Evolutionary conservation across 768 basidiomycete genomes (phyloP).

Genomic region (Coprinopsis cinerea): DNA sequence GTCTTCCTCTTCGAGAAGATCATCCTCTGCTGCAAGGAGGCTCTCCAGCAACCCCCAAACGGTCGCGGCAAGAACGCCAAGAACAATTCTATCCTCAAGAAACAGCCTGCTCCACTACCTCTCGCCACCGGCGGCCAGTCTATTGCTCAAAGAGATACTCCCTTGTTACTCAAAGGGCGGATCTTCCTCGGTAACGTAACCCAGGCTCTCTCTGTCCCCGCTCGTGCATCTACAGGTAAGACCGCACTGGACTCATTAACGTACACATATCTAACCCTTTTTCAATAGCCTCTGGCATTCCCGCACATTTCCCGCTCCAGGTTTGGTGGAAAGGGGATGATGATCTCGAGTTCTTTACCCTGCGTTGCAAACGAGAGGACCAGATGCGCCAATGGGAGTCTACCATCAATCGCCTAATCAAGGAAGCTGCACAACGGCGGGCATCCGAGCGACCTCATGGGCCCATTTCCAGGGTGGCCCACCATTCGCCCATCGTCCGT

Average conservation of each 20-base stretch:
- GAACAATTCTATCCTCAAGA: constrained; percentile 86
- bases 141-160: constrained; percentile 66
- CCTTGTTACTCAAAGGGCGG: constrained; percentile 87
- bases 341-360: constrained; percentile 88
- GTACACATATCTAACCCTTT: constrained; percentile 2
- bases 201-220: constrained; percentile 57
- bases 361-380: constrained; percentile 90
- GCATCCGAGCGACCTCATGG: constrained; percentile 50
- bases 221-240: constrained; percentile 58
- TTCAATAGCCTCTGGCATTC: constrained; percentile 38
- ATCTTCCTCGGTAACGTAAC: constrained; percentile 98
- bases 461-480: constrained; percentile 41
- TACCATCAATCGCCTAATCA: constrained; percentile 83
- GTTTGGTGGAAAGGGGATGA: constrained; percentile 96
- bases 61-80: constrained; percentile 60
- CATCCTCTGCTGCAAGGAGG: constrained; percentile 97
- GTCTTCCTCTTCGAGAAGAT: constrained; percentile 99
- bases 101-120: constrained; percentile 50
- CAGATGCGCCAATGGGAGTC: constrained; percentile 91
- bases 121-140: constrained; percentile 40
- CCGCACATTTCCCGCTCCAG: constrained; percentile 70
- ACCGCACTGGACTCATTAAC: constrained; percentile 15
- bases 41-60: constrained; percentile 48
- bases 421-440: constrained; percentile 64
- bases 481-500: constrained; percentile 5